Conservation (phyloP, 352 stramenopile genomes). For the Phytophthora litchii region DNA sequence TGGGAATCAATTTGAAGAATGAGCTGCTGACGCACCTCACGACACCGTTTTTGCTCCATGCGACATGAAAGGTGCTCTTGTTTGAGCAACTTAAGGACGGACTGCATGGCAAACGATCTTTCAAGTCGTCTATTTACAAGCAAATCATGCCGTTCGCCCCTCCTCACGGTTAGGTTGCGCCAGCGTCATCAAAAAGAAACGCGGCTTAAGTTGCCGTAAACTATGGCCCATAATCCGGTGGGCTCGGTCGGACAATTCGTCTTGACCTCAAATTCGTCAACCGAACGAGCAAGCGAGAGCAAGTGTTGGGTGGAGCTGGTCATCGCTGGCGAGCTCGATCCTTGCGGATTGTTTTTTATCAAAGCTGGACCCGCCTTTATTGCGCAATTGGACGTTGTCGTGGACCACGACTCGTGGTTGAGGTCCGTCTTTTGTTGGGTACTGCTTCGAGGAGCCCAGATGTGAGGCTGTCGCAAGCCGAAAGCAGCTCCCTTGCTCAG, state of each 20-base stretch:
- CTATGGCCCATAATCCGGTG: background rate
- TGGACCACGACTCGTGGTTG: background rate
- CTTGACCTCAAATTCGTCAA: constrained; percentile 7
- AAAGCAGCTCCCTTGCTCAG: constrained; percentile 6
- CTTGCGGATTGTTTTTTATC: constrained; percentile 1
- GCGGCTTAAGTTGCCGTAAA: constrained; percentile 17
- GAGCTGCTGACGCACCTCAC: constrained; percentile 20
- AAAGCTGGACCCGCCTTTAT: constrained; percentile 1
- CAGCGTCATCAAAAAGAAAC: constrained; percentile 20
- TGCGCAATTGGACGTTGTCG: constrained; percentile 19
- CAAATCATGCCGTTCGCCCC: background rate
- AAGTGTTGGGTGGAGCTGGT: constrained; percentile 10
- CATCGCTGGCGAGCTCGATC: constrained; percentile 8
- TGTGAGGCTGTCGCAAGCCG: constrained; percentile 20
- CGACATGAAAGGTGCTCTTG: background rate
- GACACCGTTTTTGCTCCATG: constrained; percentile 5
- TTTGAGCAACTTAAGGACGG: constrained; percentile 3
- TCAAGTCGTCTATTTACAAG: background rate
- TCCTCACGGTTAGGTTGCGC: constrained; percentile 3
- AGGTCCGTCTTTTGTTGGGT: constrained; percentile 17
- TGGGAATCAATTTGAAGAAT: constrained; percentile 33
- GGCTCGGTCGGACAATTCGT: constrained; percentile 10
- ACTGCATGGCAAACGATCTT: background rate
- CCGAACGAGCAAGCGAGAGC: constrained; percentile 3
- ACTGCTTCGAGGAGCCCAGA: constrained; percentile 8